Percentiles rank a stretch among this genome's conserved stretches.
phyloP scores from a whole-genome alignment of 2,329 filamentous ascomycete genomes.

The Paramyrothecium roridum region DNA sequence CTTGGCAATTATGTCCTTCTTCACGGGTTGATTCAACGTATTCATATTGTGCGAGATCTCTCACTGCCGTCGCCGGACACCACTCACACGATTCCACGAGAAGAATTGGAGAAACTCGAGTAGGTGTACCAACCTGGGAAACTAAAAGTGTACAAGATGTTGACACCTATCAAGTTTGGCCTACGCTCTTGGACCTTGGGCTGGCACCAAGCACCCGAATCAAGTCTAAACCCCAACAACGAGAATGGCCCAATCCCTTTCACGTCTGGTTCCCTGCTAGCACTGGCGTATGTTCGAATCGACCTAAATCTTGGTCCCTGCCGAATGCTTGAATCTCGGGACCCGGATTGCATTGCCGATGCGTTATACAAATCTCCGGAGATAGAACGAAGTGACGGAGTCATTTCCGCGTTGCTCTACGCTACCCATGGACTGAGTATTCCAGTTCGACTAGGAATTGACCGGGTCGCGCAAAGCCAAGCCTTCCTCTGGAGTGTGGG shows the following conservation, averaged over 20 bases:
- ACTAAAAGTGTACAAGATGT: too few species aligned
- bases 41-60: conserved; percentile 33
- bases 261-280: conserved; percentile 42
- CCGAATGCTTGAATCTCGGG: conserved; percentile 38
- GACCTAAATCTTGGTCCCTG: conserved; percentile 42
- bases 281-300: conserved; percentile 42
- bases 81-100: conserved; percentile 22
- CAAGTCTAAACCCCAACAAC: conserved; percentile 34
- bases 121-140: conserved; percentile 12
- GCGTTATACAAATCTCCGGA: conserved; percentile 31
- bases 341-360: conserved; percentile 34
- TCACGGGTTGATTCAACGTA: conserved; percentile 32
- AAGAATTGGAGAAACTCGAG: conserved; percentile 33
- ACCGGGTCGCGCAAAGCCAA: conserved; percentile 51
- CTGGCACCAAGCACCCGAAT: conserved; percentile 36
- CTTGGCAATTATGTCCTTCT: conserved; percentile 33
- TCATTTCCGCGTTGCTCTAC: conserved; percentile 48
- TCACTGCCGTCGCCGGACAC: conserved; percentile 30
- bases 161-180: conserved; percentile 17
- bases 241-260: conserved; percentile 37
- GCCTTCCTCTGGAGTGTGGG: conserved; percentile 56
- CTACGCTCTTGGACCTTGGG: conserved; percentile 33
- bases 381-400: conserved; percentile 44
- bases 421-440: conserved; percentile 53
- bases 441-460: conserved; percentile 51